Evolutionary conservation across 1,284 basidiomycete genomes (phyloP).

Genomic region (Entoloma clypeatum): DNA sequence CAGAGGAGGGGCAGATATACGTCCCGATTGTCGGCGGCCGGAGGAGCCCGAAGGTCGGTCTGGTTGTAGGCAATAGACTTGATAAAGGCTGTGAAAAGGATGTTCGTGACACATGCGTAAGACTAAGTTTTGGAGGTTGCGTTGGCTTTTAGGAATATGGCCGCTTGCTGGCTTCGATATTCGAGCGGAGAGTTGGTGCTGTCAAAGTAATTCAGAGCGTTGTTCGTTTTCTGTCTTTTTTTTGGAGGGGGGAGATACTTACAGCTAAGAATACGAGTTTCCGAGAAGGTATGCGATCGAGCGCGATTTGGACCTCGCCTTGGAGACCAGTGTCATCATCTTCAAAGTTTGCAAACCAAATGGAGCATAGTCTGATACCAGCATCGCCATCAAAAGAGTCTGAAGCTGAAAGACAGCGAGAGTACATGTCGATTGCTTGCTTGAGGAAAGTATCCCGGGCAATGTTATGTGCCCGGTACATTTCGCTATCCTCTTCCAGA

Average conservation of each 20-base stretch:
- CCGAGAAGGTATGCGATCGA: slow-evolving; percentile 73
- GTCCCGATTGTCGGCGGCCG: slow-evolving; percentile 37
- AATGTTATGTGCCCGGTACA: slow-evolving; percentile 57
- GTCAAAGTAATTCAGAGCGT: slow-evolving; percentile 7
- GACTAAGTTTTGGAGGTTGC: slow-evolving; percentile 63
- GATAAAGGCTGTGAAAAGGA: slow-evolving; percentile 92
- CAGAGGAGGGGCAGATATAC: slow-evolving; percentile 35
- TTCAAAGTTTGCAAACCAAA: slow-evolving; percentile 89
- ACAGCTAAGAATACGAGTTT: slow-evolving; percentile 88
- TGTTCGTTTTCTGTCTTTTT: no score
- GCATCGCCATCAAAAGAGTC: slow-evolving; percentile 77
- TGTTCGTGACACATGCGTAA: slow-evolving; percentile 83
- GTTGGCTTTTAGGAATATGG: slow-evolving; percentile 48
- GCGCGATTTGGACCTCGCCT: slow-evolving; percentile 43
- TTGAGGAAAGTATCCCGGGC: slow-evolving; percentile 64
- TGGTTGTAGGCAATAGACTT: slow-evolving; percentile 75
- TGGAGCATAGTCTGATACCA: slow-evolving; percentile 78
- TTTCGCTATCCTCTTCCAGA: slow-evolving; percentile 57
- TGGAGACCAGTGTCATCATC: slow-evolving; percentile 55
- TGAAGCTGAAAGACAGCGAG: slow-evolving; percentile 63
- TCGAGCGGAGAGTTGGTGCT: slow-evolving; percentile 89
- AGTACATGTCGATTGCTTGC: slow-evolving; percentile 82
- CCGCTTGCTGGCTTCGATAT: slow-evolving; percentile 46
- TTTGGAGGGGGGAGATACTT: slow-evolving; percentile 36
- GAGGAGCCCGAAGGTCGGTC: slow-evolving; percentile 24